Evolutionary conservation across 176 grass and related monocot genomes (phyloP), one percentile per base, ranked within the genome.

Genomic region (Typha latifolia): DNA sequence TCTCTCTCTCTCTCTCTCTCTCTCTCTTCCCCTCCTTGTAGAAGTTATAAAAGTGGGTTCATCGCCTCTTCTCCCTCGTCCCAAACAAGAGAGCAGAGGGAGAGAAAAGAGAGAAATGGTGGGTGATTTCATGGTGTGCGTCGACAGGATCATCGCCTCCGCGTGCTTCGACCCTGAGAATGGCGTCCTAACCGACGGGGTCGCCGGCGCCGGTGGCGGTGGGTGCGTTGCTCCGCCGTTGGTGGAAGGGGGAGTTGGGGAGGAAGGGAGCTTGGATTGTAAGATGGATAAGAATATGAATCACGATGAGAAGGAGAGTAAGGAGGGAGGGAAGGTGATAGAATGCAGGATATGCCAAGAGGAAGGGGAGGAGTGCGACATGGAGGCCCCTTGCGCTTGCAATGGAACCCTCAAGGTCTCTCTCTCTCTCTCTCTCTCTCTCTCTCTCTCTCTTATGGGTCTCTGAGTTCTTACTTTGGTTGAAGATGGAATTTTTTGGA

Each of bases 271-370:
- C 12, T 62, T 50, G 61, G 50, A 57, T 18, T 67, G 20, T 64
- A 69, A 49, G 12, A 29, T 10, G 29, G 31, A 8, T 49, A 63
- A 26, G 65, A 69, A 75, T 37, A 64, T 20, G 64, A 75, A 73
- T 55, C 74, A 75, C 66, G 70, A 62, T 0, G 65, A 71, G 62
- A 79, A 68, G 74, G 76, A 59, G 32, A 51, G 66, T 63, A 77
- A 62, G 49, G 57, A 70, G 66, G 79, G 49, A 61, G 86, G 79
- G 19, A 79, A 68, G 55, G 47, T 71, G 56, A 83, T 75, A 12
- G 95, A 99, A 76, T 99, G 95, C 75, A 81, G 89, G 74, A 99
- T 99, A 81, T 99, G 95, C 67, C 95, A 99, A 78, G 89, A 99
- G 77, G 95, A 99, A 72, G 95, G 76, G 15, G 84, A 90, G 2